Base-by-base conservation (phyloP, 2,329 filamentous ascomycete genomes). In the Ophiobolus disseminans region DNA sequence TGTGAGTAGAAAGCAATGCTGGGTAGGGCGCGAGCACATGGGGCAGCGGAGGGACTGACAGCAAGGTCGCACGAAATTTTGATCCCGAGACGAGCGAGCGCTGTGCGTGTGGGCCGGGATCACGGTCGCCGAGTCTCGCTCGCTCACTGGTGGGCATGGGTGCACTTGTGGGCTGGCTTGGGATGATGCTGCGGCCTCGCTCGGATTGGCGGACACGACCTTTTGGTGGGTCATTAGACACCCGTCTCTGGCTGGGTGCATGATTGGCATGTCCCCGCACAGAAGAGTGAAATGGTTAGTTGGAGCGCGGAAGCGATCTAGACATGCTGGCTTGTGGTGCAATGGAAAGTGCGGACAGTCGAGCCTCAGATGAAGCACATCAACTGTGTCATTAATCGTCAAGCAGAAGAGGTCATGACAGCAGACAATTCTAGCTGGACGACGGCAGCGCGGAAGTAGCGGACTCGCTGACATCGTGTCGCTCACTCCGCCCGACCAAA, bases 1-100 rank as follows among this genome's bases (percentile, higher is more conserved):
- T 73, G 71, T 74, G 72, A 74, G 69, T 57, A 53, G 48, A 60
- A 62, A 53, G 60, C 56, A 60, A 66, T 72, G 72, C 71, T 73
- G 70, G 71, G 69, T 68, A 65, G 60, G 61, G 58, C 63, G 65
- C 63, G 53, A 57, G 65, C 63, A 65, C 65, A 63, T 66, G 61
- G 62, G 48, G 50, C 13, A 57, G 66, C 55, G 61, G 67, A 65
- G 65, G 61, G 47, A 45, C 58, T 60, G 55, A 53, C 53, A 50
- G 55, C 50, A 59, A 61, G 56, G 63, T 68, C 67, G 67, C 69
- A 72, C 67, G 60, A 55, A 70, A 70, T 68, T 71, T 72, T 72
- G 68, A 66, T 71, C 68, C 65, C 65, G 66, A 63, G 69, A 70
- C 65, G 62, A 62, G 59, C 55, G 49, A 51, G 48, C 50, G 60